Base-by-base conservation (phyloP, 2,329 filamentous ascomycete genomes). In the Fusarium succisae region DNA sequence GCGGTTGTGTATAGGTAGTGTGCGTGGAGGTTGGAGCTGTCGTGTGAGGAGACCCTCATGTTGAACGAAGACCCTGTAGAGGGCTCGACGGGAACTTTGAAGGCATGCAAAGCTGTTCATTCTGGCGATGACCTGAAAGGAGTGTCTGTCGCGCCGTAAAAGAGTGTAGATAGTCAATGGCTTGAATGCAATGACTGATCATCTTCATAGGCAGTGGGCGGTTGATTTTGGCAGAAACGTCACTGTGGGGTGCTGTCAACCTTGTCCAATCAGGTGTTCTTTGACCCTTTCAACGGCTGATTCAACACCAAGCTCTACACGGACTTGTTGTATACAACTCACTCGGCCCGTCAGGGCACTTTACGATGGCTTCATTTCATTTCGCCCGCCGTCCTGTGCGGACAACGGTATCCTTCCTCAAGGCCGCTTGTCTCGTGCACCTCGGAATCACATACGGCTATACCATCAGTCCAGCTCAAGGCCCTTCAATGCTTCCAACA, bases 401-500 rank as follows among this genome's bases (percentile, higher is more conserved):
- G 62, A 76, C 82, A 67, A 70, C 78, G 39, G 60, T 82, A 44
- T 79, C 80, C 15, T 81, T 80, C 72, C 62, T 83, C 74, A 84
- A 83, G 65, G 73, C 78, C 15, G 75, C 86, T 59, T 85, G 85
- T 73, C 77, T 88, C 60, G 73, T 84, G 51, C 77, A 87, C 70
- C 82, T 84, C 68, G 83, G 85, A 24, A 74, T 86, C 70, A 87
- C 90, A 48, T 91, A 96, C 83, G 84, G 90, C 77, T 89, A 90
- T 83, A 86, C 86, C 72, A 78, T 92, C 73, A 87, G 88, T 26
- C 82, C 86, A 8, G 91, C 91, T 22, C 86, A 86, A 32, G 96
- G 96, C 5, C 91, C 94, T 8, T 96, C 93, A 24, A 98, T 98
- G 96, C 88, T 96, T 57, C 96, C 96, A 13, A 98, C 94, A 1